Percentiles rank a stretch among this genome's conserved stretches.
Evolutionary conservation across 306 rosid species (phyloP).

Genomic region (Lathyrus oleraceus): DNA sequence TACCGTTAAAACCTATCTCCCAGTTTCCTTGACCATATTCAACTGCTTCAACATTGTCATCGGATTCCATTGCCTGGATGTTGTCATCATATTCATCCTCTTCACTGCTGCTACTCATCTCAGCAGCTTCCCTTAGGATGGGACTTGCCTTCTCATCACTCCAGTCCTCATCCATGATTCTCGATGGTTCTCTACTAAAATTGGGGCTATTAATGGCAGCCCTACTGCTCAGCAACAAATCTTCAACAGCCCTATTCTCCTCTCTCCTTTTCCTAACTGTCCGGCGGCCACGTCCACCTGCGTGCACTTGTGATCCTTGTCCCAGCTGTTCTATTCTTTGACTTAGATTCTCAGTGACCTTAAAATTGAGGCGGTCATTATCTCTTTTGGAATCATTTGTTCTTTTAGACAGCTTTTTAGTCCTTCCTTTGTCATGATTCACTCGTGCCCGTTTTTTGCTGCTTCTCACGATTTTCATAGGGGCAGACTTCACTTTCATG

Average conservation of each 20-base stretch:
- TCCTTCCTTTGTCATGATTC: constrained; percentile 61
- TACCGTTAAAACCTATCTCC: constrained; percentile 70
- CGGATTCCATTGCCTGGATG: constrained; percentile 58
- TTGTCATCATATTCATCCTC: constrained; percentile 76
- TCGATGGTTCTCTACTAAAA: constrained; percentile 57
- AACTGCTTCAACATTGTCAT: constrained; percentile 56
- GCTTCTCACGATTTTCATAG: constrained; percentile 47
- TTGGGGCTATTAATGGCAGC: constrained; percentile 48
- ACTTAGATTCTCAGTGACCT: constrained; percentile 42
- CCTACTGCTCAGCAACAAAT: constrained; percentile 42
- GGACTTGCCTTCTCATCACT: constrained; percentile 56
- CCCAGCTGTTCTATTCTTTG: constrained; percentile 58
- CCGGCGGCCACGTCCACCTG: constrained; percentile 79
- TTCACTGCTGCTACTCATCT: constrained; percentile 52
- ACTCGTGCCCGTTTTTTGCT: constrained; percentile 65
- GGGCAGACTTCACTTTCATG: constrained; percentile 46
- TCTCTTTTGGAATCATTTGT: constrained; percentile 43
- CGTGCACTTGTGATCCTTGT: constrained; percentile 55
- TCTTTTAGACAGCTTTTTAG: constrained; percentile 53
- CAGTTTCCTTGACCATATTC: constrained; percentile 81
- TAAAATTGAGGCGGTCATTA: constrained; percentile 40
- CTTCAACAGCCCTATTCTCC: constrained; percentile 61
- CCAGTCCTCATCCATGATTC: constrained; percentile 69
- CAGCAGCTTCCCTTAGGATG: constrained; percentile 50
- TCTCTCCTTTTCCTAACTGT: constrained; percentile 80